Base-by-base conservation (phyloP, 2,329 filamentous ascomycete genomes). In the Aureobasidium lini region DNA sequence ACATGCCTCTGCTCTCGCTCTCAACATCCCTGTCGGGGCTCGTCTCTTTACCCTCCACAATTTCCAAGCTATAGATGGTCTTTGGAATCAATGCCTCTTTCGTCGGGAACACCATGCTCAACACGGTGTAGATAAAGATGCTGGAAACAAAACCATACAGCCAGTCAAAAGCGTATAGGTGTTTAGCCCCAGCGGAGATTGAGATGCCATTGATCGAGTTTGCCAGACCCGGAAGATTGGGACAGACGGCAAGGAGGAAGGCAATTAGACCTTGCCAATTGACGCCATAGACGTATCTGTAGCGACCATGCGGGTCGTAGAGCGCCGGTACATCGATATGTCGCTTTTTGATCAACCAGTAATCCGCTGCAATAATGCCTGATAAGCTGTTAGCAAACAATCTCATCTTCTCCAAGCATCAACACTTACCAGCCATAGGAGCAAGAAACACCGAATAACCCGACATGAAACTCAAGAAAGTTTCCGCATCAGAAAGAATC, bases 391-490 rank as follows among this genome's bases (percentile, higher is more conserved):
- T n/a, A n/a, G n/a, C n/a, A n/a, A n/a, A n/a, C n/a, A n/a, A n/a
- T n/a, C n/a, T n/a, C n/a, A n/a, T n/a, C n/a, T n/a, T n/a, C n/a
- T n/a, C n/a, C n/a, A n/a, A n/a, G n/a, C n/a, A n/a, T n/a, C n/a
- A 53, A 8, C 10, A 42, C 49, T 53, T 18, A 0, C 79, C 79
- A 0, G 82, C 81, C 60, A 87, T 84, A 0, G 84, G 84, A 0
- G 81, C 84, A 0, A 87, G 72, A 69, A 88, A 87, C 34, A 87
- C 76, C 1, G 80, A 78, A 70, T 86, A 85, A 0, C 84, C 84
- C 34, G 80, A 77, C 77, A 89, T 85, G 71, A 88, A 88, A 15
- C 18, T 46, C 18, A 60, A 36, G 8, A 87, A 83, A 1, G 79
- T 83, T 2, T 71, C 68, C 2, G 84, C 84, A 0, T 80, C 84